phyloP scores from a whole-genome alignment of 2,329 filamentous ascomycete genomes.

The Talaromyces sp. region DNA sequence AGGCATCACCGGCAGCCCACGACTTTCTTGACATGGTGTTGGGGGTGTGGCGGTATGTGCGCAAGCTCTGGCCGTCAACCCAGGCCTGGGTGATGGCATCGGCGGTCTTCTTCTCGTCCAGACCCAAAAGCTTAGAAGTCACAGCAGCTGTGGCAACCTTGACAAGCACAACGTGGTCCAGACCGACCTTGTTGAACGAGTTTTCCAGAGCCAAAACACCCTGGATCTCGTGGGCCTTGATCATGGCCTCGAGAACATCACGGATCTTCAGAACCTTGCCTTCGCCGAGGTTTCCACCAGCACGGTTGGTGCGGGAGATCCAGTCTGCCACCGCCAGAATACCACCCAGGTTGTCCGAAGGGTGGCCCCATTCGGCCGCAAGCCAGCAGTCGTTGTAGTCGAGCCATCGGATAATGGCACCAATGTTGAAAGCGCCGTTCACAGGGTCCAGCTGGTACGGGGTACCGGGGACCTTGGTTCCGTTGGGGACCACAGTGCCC shows the following conservation, averaged over 20 bases:
- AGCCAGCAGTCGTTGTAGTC: constrained; percentile 99
- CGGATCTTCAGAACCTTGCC: constrained; percentile 81
- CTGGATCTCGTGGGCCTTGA: constrained; percentile 99
- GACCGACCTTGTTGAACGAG: constrained; percentile 96
- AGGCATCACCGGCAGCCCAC: constrained; percentile 97
- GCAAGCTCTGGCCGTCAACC: constrained; percentile 92
- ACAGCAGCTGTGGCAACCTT: constrained; percentile 96
- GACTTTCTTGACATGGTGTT: constrained; percentile 99
- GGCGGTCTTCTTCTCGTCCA: constrained; percentile 84
- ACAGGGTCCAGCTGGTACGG: constrained; percentile 92
- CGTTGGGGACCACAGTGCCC: constrained; percentile 87
- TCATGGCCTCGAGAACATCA: constrained; percentile 94
- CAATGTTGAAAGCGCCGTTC: constrained; percentile 97
- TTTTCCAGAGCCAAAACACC: constrained; percentile 95
- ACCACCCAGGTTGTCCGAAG: constrained; percentile 94
- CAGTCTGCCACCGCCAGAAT: constrained; percentile 97
- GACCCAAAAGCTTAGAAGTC: constrained; percentile 89
- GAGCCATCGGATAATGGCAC: constrained; percentile 97
- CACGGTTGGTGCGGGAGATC: constrained; percentile 90
- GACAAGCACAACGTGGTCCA: constrained; percentile 96
- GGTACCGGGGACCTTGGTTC: constrained; percentile 85
- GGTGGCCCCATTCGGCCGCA: constrained; percentile 97
- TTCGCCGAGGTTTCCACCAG: constrained; percentile 66
- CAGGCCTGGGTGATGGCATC: constrained; percentile 96
- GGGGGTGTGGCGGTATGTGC: constrained; percentile 93